Conservation (phyloP, 352 stramenopile genomes). For the Pythium phragmiticola region DNA sequence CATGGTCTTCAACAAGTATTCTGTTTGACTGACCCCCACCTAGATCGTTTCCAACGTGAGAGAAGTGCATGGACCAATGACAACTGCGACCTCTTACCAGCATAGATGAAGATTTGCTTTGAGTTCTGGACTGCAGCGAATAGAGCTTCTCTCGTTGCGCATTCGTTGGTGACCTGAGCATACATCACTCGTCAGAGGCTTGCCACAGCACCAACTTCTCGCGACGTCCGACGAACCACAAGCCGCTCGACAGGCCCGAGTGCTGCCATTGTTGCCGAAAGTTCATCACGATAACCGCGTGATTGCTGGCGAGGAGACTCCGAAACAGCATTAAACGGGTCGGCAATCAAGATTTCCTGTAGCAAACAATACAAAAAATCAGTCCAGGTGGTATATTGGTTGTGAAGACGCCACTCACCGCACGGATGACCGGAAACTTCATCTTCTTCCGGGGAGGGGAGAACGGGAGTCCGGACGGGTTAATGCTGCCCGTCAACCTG, state of each 20-base stretch:
- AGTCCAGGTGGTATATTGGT: not conserved
- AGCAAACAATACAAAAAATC: not conserved
- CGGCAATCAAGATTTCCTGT: conserved; percentile 40
- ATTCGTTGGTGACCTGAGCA: conserved; percentile 23
- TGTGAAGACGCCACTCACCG: conserved; percentile 3
- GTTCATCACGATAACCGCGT: conserved; percentile 46
- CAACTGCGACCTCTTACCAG: conserved; percentile 8
- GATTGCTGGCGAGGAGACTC: conserved; percentile 20
- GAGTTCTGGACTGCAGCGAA: conserved; percentile 13
- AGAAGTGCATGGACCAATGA: not conserved
- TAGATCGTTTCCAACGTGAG: not conserved
- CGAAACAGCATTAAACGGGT: conserved; percentile 24
- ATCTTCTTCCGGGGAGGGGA: conserved; percentile 20
- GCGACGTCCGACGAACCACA: conserved; percentile 28
- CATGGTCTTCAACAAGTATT: conserved; percentile 25
- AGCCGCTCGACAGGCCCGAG: conserved; percentile 45
- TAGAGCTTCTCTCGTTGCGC: conserved; percentile 24
- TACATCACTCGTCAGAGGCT: not conserved
- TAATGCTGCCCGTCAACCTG: not conserved
- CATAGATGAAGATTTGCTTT: conserved; percentile 22
- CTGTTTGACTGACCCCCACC: conserved; percentile 11
- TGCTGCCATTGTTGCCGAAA: conserved; percentile 42
- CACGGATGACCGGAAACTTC: conserved; percentile 18
- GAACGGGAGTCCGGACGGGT: conserved; percentile 17
- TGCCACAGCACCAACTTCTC: not conserved